These are phyloP conservation scores for Ailanthus altissimus DNA, from an alignment of 345 rosid species.

Conservation along the genomic window DNA sequence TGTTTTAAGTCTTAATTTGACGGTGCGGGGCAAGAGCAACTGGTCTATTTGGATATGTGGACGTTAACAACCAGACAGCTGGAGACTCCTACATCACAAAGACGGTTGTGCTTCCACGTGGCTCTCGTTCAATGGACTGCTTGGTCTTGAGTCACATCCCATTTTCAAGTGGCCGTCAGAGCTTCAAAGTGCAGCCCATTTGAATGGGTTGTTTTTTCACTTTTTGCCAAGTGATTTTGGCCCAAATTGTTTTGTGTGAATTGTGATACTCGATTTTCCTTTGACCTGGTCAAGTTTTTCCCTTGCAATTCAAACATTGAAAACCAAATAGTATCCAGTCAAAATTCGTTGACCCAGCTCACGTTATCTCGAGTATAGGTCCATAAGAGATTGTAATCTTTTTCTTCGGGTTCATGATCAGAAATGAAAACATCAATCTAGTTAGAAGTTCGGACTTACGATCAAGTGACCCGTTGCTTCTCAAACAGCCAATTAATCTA, in stretches of 20 bases:
- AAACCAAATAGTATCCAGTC: not conserved
- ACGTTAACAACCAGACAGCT: not conserved
- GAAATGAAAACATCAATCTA: no score
- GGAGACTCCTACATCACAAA: not conserved
- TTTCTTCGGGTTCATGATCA: no score
- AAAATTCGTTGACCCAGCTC: not conserved
- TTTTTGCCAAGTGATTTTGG: not conserved
- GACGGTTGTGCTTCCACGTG: not conserved
- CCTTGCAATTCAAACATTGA: no score
- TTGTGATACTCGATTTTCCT: not conserved
- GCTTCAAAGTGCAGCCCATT: not conserved
- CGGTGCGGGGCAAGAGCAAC: not conserved
- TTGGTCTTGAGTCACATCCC: not conserved
- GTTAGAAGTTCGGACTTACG: no score
- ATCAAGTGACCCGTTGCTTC: no score
- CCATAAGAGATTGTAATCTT: no score
- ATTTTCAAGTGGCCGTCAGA: not conserved
- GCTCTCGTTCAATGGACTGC: not conserved
- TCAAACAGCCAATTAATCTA: not conserved
- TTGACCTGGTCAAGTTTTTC: not conserved
- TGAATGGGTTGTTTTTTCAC: not conserved
- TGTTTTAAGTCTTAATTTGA: no score
- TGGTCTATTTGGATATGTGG: slow-evolving; percentile 17
- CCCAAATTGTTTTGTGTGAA: not conserved
- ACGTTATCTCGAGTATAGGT: no score